A percentile compares a stretch with the other conserved stretches of the same genome.
phyloP scores from a whole-genome alignment of 108 stramenopile species.

The Fistulifera pelliculosa region DNA sequence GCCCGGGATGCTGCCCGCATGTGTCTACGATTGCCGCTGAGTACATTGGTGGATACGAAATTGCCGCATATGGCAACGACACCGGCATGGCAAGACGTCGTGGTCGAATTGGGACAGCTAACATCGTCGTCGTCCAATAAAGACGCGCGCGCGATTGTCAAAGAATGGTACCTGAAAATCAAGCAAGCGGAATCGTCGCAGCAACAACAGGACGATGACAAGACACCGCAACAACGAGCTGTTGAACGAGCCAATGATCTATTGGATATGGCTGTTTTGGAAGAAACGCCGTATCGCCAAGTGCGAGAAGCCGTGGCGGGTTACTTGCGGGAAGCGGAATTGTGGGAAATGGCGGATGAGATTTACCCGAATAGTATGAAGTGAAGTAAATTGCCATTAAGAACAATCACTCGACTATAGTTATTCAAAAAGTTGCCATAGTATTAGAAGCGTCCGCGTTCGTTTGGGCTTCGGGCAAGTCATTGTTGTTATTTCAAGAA shows the following conservation, averaged over 20 bases:
- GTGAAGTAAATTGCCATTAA: too few species aligned
- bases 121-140: slow-evolving; percentile 52
- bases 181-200: slow-evolving; percentile 31
- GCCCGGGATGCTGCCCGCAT: slow-evolving; percentile 69
- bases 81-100: slow-evolving; percentile 16
- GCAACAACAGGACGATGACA: slow-evolving; percentile 17
- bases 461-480: too few species aligned
- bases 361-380: too few species aligned
- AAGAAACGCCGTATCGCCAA: slow-evolving; percentile 41
- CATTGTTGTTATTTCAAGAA: too few species aligned
- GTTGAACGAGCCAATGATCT: slow-evolving; percentile 69
- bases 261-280: slow-evolving; percentile 51
- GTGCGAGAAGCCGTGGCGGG: slow-evolving; percentile 51
- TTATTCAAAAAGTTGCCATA: too few species aligned
- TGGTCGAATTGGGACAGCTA: slow-evolving; percentile 37
- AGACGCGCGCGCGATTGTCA: slow-evolving; percentile 46
- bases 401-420: too few species aligned
- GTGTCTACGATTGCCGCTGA: slow-evolving; percentile 69
- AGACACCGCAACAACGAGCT: slow-evolving; percentile 55
- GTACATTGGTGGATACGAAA: slow-evolving; percentile 29
- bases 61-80: too few species aligned
- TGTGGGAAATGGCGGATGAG: slow-evolving; percentile 45
- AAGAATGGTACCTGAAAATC: slow-evolving; percentile 64
- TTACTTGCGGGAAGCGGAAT: slow-evolving; percentile 46
- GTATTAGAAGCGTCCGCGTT: too few species aligned